phyloP scores from a whole-genome alignment of 2,329 filamentous ascomycete genomes.

The Sporothrix globosa region DNA sequence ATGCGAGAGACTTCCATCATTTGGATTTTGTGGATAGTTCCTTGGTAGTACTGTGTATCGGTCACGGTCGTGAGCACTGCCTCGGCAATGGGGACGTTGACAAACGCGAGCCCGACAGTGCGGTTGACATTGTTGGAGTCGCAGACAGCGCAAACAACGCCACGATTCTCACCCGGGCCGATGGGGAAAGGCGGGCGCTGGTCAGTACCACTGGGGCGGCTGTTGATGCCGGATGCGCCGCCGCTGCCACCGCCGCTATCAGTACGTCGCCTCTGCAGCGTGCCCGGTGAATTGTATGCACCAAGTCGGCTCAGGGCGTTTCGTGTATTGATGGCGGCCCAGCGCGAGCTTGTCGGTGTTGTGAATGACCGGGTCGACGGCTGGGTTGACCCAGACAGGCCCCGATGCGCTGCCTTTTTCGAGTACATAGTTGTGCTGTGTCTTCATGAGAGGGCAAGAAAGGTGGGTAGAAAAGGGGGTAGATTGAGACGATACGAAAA shows the following conservation, averaged over 20 bases:
- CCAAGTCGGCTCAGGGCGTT: background rate
- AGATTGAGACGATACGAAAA: too few relatives aligned
- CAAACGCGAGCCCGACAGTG: constrained; percentile 80
- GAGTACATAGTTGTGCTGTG: background rate
- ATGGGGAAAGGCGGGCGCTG: constrained; percentile 31
- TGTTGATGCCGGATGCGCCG: constrained; percentile 12
- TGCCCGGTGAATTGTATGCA: background rate
- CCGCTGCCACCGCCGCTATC: background rate
- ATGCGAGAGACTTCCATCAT: constrained; percentile 80
- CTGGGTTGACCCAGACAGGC: background rate
- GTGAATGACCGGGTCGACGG: constrained; percentile 13
- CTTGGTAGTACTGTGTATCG: constrained; percentile 89
- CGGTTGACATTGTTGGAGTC: constrained; percentile 87
- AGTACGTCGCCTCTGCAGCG: constrained; percentile 3
- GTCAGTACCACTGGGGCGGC: constrained; percentile 22
- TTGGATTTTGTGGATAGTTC: constrained; percentile 82
- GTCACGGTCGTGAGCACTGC: constrained; percentile 86
- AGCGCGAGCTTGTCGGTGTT: constrained; percentile 5
- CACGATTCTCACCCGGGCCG: constrained; percentile 33
- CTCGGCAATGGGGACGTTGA: constrained; percentile 84
- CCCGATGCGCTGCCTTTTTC: background rate
- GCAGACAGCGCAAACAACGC: constrained; percentile 74
- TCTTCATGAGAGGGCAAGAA: background rate
- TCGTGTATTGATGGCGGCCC: background rate
- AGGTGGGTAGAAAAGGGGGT: background rate